A percentile compares a stretch with the other conserved stretches of the same genome.
Evolutionary conservation across 169 alveolate species (phyloP).

Genomic region (Eimeria maxima): DNA sequence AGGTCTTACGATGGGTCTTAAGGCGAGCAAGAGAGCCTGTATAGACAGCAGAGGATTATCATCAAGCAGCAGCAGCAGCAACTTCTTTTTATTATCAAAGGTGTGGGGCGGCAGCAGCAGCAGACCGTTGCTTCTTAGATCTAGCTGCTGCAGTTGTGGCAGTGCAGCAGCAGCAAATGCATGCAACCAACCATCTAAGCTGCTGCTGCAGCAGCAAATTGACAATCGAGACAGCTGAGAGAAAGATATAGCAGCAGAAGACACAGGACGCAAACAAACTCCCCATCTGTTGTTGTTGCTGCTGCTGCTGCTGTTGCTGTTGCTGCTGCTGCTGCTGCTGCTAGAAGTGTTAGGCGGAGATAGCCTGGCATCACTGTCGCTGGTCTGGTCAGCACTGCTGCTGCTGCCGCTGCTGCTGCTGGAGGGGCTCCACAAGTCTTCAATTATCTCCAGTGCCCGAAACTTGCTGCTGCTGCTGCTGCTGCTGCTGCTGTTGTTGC

Average conservation of each 20-base stretch:
- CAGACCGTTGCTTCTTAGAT: not conserved
- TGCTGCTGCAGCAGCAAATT: not conserved
- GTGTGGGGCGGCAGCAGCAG: slow-evolving; percentile 17
- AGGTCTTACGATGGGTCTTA: slow-evolving; percentile 15
- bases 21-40: not conserved
- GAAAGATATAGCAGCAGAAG: not conserved
- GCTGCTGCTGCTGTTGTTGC: not conserved
- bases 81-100: not conserved
- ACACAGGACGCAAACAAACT: not conserved
- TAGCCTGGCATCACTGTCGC: not conserved
- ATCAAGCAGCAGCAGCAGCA: slow-evolving; percentile 46
- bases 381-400: not conserved
- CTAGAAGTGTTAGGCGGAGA: too few relatives aligned
- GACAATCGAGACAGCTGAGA: slow-evolving; percentile 5
- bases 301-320: slow-evolving; percentile 37
- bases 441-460: not conserved
- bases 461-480: not conserved
- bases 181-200: not conserved
- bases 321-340: slow-evolving; percentile 23
- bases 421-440: not conserved
- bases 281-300: slow-evolving; percentile 27
- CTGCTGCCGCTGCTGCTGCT: not conserved
- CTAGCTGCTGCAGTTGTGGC: slow-evolving; percentile 61
- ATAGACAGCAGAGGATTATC: slow-evolving; percentile 28
- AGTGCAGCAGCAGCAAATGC: slow-evolving; percentile 39